These are phyloP conservation scores for Myxozyma geophila DNA, from an alignment of 805 yeast species.

Conservation along the genomic window DNA sequence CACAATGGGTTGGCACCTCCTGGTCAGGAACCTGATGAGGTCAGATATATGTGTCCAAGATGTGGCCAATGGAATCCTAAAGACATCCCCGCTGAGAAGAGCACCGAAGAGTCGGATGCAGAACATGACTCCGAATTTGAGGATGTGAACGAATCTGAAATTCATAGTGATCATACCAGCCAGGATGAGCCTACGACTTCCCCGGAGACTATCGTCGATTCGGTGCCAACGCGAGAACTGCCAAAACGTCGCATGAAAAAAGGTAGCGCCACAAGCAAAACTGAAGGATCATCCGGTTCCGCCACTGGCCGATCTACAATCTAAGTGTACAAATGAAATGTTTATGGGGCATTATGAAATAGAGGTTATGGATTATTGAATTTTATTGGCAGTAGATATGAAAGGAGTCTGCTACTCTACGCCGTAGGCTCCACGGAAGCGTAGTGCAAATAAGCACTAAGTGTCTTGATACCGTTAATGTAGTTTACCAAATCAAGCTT, in stretches of 20 bases:
- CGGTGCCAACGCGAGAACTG: background rate
- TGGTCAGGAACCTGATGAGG: slow-evolving; percentile 55
- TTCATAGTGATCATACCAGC: background rate
- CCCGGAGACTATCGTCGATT: background rate
- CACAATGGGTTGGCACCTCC: slow-evolving; percentile 88
- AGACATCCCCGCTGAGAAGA: background rate
- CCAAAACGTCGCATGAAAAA: background rate
- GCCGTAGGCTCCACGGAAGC: slow-evolving; percentile 46
- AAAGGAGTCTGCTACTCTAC: background rate
- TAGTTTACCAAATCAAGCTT: slow-evolving; percentile 87
- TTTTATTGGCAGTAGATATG: background rate
- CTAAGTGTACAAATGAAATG: background rate
- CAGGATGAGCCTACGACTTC: background rate
- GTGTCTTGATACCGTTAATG: slow-evolving; percentile 89
- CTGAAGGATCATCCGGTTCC: background rate
- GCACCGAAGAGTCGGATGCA: background rate
- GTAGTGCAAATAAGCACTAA: slow-evolving; percentile 92
- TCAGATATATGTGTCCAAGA: slow-evolving; percentile 65
- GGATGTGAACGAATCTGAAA: background rate
- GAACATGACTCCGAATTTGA: background rate
- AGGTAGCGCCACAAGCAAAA: background rate
- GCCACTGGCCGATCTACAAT: background rate
- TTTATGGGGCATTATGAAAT: background rate
- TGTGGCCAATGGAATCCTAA: slow-evolving; percentile 53
- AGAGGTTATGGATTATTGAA: background rate